These are phyloP conservation scores for Nakazawaea laoshanensis DNA, from an alignment of 805 yeast genomes.

Conservation along the genomic window DNA sequence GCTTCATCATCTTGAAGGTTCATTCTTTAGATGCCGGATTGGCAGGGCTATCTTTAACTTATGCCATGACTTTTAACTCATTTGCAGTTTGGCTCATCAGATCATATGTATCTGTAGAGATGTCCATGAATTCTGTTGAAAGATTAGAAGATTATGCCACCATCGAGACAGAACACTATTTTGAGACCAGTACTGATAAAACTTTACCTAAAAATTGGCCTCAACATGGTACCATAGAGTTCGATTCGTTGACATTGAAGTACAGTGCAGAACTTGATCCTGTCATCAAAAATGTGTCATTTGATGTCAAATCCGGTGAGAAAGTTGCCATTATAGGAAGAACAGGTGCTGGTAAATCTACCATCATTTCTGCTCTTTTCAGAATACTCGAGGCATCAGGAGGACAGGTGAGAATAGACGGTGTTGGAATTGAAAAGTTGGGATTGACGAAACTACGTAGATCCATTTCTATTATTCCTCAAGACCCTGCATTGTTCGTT, in stretches of 20 bases:
- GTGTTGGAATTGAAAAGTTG: conserved; percentile 41
- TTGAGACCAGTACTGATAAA: too few relatives aligned
- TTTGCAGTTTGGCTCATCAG: conserved; percentile 86
- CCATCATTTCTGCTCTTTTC: conserved; percentile 65
- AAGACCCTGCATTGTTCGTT: conserved; percentile 56
- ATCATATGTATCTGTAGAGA: conserved; percentile 90
- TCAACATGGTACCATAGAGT: conserved; percentile 43
- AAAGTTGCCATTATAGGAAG: conserved; percentile 84
- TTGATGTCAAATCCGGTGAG: conserved; percentile 55
- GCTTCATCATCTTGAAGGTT: conserved; percentile 46
- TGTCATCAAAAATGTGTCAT: conserved; percentile 49
- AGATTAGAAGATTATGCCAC: conserved; percentile 73
- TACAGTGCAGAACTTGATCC: conserved; percentile 68
- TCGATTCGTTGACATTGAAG: conserved; percentile 56
- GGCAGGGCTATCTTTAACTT: conserved; percentile 78
- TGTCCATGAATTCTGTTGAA: conserved; percentile 86
- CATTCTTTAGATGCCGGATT: conserved; percentile 72
- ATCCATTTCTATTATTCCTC: conserved; percentile 67
- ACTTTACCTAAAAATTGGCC: conserved; percentile 41
- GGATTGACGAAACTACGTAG: conserved; percentile 65
- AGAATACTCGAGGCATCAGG: conserved; percentile 60
- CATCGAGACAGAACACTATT: conserved; percentile 45
- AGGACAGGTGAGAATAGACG: conserved; percentile 60
- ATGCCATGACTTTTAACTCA: conserved; percentile 78
- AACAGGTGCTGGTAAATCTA: conserved; percentile 83